Base-by-base conservation (phyloP, 345 rosid species). In the Sisymbrium irio region DNA sequence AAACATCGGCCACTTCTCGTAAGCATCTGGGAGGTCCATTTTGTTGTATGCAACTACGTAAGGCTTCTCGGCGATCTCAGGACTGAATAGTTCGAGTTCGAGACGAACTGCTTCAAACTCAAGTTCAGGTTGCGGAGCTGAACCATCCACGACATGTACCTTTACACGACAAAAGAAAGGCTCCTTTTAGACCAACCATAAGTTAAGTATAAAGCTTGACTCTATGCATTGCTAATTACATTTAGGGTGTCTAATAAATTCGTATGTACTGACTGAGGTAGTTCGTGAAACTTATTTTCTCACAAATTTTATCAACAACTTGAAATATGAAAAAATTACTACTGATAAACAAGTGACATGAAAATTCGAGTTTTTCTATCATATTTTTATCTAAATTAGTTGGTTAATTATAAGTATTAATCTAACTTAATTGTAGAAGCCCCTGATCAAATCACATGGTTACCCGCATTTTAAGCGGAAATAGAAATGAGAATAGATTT, bases 81-180 rank as follows among this genome's bases (percentile, higher is more conserved):
- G 99, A 78, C 87, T 87, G 64, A 95, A 92, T 77, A 92, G 54
- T 80, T 95, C 97, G 56, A 95, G 84, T 83, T 95, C 99, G 3
- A 95, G 96, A 55, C 97, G 93, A 77, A 95, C 88, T 39, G 92
- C 97, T 80, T 90, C 98, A 74, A 87, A 90, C 81, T 95, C 99
- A 59, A 87, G 75, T 61, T 88, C 97, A 67, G 97, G 91, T 79
- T 95, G 94, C 49, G 76, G 84, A 51, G 88, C 77, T 22, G 96
- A 92, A 62, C 97, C 96, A 87, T 95, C 97, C 58, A 92, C 87
- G 19, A 95, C 87, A 86, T 92, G 99, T 33, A 92, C 86, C 96
- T 95, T 69, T 40, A 61, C 33, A 70, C 77, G 72, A 32, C 37
- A 62, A 79, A 77, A 33, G 27, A 35, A n/a, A 77, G 61, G 40